A percentile compares a stretch with the other conserved stretches of the same genome.
phyloP scores from a whole-genome alignment of 768 basidiomycete species.

The Podaxis mareebaensis region DNA sequence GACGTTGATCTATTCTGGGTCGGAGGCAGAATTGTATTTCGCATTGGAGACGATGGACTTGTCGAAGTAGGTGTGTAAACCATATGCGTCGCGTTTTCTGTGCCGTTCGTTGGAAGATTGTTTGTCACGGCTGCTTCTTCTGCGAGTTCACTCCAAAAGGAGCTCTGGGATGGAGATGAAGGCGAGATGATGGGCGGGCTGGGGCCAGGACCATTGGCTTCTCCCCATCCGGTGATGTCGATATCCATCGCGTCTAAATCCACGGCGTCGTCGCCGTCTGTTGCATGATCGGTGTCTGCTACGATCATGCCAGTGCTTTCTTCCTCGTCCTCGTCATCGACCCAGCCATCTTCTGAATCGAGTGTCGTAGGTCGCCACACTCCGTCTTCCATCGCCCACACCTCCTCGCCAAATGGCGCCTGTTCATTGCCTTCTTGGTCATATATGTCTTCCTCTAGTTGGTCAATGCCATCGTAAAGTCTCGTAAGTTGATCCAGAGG shows the following conservation, averaged over 20 bases:
- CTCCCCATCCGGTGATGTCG: conserved; percentile 1
- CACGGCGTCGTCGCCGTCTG: not conserved
- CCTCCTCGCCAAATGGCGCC: conserved; percentile 42
- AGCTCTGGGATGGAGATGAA: conserved; percentile 7
- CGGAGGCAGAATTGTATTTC: not conserved
- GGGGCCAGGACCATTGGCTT: not conserved
- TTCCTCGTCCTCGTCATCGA: conserved; percentile 26
- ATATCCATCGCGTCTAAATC: conserved; percentile 3
- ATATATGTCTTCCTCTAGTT: conserved; percentile 72
- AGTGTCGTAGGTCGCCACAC: conserved; percentile 48
- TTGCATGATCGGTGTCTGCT: not conserved
- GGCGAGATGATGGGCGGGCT: conserved; percentile 3
- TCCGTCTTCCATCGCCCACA: conserved; percentile 45
- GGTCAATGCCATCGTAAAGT: conserved; percentile 80
- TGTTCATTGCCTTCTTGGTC: conserved; percentile 46
- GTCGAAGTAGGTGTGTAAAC: conserved; percentile 7
- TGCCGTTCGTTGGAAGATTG: not conserved
- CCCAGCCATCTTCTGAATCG: conserved; percentile 39
- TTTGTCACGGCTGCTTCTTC: conserved; percentile 9
- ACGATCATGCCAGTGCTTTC: conserved; percentile 23
- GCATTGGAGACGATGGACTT: not conserved
- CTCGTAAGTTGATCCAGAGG: conserved; percentile 71
- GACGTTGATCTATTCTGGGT: not conserved
- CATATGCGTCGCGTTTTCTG: not conserved
- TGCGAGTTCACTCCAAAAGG: conserved; percentile 5